A percentile compares a stretch with the other conserved stretches of the same genome.
phyloP scores from a whole-genome alignment of 2,329 filamentous ascomycete species.

The Penicillium psychrosexuale region DNA sequence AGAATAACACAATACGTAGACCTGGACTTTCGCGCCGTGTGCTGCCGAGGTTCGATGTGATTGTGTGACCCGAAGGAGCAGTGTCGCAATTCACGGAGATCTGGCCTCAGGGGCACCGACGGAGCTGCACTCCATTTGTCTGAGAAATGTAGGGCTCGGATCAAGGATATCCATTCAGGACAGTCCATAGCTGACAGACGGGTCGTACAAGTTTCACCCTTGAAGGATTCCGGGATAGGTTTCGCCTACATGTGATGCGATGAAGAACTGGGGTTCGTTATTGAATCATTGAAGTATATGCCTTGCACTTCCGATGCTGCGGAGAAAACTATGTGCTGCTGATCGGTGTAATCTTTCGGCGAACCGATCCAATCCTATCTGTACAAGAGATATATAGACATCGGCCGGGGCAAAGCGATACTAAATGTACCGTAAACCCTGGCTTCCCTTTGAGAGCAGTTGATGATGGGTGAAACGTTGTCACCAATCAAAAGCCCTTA shows the following conservation, averaged over 20 bases:
- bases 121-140: background rate
- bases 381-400: slow-evolving; percentile 10
- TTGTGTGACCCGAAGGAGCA: background rate
- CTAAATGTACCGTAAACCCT: background rate
- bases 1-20: background rate
- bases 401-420: background rate
- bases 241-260: slow-evolving; percentile 5
- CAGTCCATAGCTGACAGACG: background rate
- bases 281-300: background rate
- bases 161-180: background rate
- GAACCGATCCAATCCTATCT: slow-evolving; percentile 6
- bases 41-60: slow-evolving; percentile 1
- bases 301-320: background rate
- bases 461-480: background rate
- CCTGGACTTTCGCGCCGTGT: background rate
- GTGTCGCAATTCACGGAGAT: background rate
- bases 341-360: slow-evolving; percentile 1
- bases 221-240: background rate
- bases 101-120: background rate
- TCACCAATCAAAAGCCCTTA: slow-evolving; percentile 21
- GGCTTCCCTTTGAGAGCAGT: background rate
- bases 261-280: background rate
- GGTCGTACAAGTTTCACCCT: background rate
- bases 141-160: background rate
- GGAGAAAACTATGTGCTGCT: slow-evolving; percentile 5